Evolutionary conservation across 1,139 yeast genomes (phyloP), one percentile per base, ranked within the genome.

Genomic region (Arxiozyma telluris): DNA sequence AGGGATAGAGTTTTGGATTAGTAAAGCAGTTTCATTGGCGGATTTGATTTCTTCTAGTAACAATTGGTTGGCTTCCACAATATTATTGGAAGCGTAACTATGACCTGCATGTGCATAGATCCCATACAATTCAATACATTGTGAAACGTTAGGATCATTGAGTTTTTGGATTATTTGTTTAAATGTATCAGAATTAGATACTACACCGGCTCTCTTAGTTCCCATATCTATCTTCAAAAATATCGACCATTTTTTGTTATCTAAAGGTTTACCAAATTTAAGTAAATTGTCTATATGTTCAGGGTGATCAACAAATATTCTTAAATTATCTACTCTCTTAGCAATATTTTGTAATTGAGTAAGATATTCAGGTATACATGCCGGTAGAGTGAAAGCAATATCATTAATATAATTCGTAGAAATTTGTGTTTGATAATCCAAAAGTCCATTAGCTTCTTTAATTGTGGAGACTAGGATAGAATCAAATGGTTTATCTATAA

Each of bases 41-140:
- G 79, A 78, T 2, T 64, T 65, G 48, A 86, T 74, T 61, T 87
- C 94, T 41, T 78, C 78, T 23, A 77, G 56, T 42, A 86, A 69
- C 49, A 71, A 73, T 5, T 64, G 64, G 53, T 75, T 75, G 0
- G 89, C 87, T 34, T 75, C 75, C 1, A 71, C 72, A 42, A 72
- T 67, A n/a, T 75, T 68, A 17, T 71, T 68, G 0, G 85, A 74
- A 2, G 73, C 72, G 62, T 87, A 87, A 0, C 91, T 83, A 60
- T 84, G 87, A 1, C 94, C 94, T 0, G 90, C 88, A 69, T 87
- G 94, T 52, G 87, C 83, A 67, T 87, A 87, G 61, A 86, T 81
- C 0, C 95, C 94, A 61, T 74, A 80, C 11, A 85, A 58, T 11
- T 74, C 72, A n/a, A 80, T 72, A 42, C 66, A 61, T 0, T 69